Base-by-base conservation (phyloP, 495 filamentous ascomycete genomes). In the Hypoxylon rickii region DNA sequence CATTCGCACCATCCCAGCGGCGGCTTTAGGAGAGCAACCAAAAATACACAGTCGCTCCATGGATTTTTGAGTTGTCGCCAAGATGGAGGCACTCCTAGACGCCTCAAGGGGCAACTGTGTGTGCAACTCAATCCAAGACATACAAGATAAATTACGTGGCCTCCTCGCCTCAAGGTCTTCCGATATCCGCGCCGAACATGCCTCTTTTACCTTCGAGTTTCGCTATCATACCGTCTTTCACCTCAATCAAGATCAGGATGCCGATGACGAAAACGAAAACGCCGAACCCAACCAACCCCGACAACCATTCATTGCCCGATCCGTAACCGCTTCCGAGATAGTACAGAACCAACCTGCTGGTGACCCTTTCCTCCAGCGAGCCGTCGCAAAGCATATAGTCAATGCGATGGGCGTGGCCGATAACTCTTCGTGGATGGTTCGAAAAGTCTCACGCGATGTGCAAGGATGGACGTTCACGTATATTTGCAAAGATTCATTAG, bases 381-480 rank as follows among this genome's bases (percentile, higher is more conserved):
- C 70, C 3, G 66, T 78, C 15, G 59, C 72, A 5, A 70, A 73
- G 46, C 71, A 75, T 48, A 69, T 80, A 60, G 62, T 73, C 17
- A 32, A 45, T 21, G 64, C 70, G 12, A 45, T 79, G 13, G 59
- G 72, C 12, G 47, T 61, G 18, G 51, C 75, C 4, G 75, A 80
- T 36, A 57, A 61, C 2, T 78, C 76, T 58, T 66, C 51, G 16
- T 80, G 77, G 77, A 52, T 51, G 3, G 65, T 76, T 34, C 69
- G 74, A 6, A 49, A 70, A 15, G 67, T 77, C 18, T 70, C 73
- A 12, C 64, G 67, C 29, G 65, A 33, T 17, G 63, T 73, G 18
- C 73, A 76, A 37, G 73, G 74, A 13, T 80, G 77, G 77, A 71
- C 65, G 3, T 79, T 80, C 42, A 72, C 65, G 11, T 77, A 78